Conservation (phyloP, 2,329 filamentous ascomycete genomes). For the Pyrenochaeta sp. region DNA sequence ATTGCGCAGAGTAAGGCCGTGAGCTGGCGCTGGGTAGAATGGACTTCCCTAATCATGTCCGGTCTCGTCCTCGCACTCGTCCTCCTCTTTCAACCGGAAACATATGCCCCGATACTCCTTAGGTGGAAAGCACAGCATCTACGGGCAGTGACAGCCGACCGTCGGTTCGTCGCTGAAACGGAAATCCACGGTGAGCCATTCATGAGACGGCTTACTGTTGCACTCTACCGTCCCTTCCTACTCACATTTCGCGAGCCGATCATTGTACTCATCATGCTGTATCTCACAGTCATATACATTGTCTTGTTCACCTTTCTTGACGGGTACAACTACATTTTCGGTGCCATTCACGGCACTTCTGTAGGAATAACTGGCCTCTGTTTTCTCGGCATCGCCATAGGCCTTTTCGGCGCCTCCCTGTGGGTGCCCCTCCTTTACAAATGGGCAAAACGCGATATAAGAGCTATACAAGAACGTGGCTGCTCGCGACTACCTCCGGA, state of each 20-base stretch:
- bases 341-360: constrained; percentile 57
- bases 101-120: constrained; percentile 29
- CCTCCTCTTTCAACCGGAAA: constrained; percentile 32
- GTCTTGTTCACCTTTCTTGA: constrained; percentile 64
- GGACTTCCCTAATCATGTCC: constrained; percentile 35
- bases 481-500: constrained; percentile 58
- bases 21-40: constrained; percentile 39
- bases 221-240: constrained; percentile 54
- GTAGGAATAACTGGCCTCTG: constrained; percentile 56
- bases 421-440: constrained; percentile 58
- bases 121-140: constrained; percentile 48
- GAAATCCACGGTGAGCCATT: constrained; percentile 54
- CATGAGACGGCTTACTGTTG: constrained; percentile 41
- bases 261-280: constrained; percentile 59
- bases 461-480: constrained; percentile 51
- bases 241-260: constrained; percentile 54
- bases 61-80: constrained; percentile 22
- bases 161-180: constrained; percentile 56
- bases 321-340: constrained; percentile 62
- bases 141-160: constrained; percentile 45
- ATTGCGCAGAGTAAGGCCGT: constrained; percentile 26
- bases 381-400: constrained; percentile 59
- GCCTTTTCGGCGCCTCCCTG: constrained; percentile 48
- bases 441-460: constrained; percentile 55
- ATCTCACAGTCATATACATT: constrained; percentile 63